These are phyloP conservation scores for Tieghemostelium lacteum DNA, from an alignment of 78 protist species.

Conservation along the genomic window DNA sequence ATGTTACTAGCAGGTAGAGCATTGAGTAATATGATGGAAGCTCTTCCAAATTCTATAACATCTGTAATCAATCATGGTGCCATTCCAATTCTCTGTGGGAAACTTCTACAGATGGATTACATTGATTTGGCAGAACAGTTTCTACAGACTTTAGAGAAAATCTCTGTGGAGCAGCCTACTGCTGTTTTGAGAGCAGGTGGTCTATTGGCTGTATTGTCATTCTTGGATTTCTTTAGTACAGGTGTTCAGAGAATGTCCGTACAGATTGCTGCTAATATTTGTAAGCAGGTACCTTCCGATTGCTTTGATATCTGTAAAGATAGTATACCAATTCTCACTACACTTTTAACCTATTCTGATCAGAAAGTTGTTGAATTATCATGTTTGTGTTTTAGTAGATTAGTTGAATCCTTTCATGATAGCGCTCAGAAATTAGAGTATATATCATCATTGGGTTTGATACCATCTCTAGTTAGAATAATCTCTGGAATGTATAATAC, in stretches of 20 bases:
- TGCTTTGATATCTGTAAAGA: slow-evolving; percentile 78
- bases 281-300: slow-evolving; percentile 84
- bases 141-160: slow-evolving; percentile 88
- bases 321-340: slow-evolving; percentile 80
- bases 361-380: slow-evolving; percentile 65
- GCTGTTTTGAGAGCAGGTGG: slow-evolving; percentile 89
- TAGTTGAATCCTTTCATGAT: slow-evolving; percentile 67
- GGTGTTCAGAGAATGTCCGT: slow-evolving; percentile 88
- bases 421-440: slow-evolving; percentile 24
- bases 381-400: slow-evolving; percentile 77
- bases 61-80: slow-evolving; percentile 75
- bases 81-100: slow-evolving; percentile 74
- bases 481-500: slow-evolving; percentile 54
- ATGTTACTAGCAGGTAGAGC: slow-evolving; percentile 87
- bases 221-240: slow-evolving; percentile 90
- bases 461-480: slow-evolving; percentile 43
- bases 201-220: slow-evolving; percentile 87
- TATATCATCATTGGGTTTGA: slow-evolving; percentile 34
- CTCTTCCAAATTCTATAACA: slow-evolving; percentile 73
- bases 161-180: slow-evolving; percentile 82
- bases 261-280: slow-evolving; percentile 83
- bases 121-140: slow-evolving; percentile 96
- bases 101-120: slow-evolving; percentile 89
- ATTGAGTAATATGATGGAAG: slow-evolving; percentile 89
- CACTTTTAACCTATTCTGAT: slow-evolving; percentile 68